These are phyloP conservation scores for Monilinia laxa DNA, from an alignment of 2,329 filamentous ascomycete species.

Conservation along the genomic window DNA sequence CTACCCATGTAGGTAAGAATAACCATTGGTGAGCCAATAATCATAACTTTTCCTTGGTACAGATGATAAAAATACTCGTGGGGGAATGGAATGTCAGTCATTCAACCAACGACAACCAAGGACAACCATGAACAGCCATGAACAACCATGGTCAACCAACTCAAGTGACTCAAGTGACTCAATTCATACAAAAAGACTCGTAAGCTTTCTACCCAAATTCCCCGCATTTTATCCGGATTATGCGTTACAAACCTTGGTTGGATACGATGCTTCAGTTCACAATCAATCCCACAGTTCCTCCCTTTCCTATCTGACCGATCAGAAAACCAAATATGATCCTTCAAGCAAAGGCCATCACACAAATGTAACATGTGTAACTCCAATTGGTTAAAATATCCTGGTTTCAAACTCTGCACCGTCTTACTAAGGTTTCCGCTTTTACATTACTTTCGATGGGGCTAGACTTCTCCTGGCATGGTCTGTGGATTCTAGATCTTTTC, in stretches of 20 bases:
- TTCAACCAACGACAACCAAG: too few relatives aligned
- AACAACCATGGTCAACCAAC: too few relatives aligned
- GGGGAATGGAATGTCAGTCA: too few relatives aligned
- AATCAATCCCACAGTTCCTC: neutral
- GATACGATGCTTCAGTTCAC: neutral
- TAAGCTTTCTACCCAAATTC: too few relatives aligned
- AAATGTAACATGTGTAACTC: constrained; percentile 1
- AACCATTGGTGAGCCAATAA: too few relatives aligned
- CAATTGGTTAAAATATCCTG: constrained; percentile 1
- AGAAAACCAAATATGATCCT: neutral
- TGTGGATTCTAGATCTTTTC: constrained; percentile 1
- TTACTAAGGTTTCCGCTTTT: constrained; percentile 2
- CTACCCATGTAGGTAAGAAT: too few relatives aligned
- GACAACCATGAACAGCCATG: too few relatives aligned
- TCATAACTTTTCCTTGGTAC: too few relatives aligned
- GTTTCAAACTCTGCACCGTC: constrained; percentile 7
- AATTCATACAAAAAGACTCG: too few relatives aligned
- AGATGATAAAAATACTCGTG: too few relatives aligned
- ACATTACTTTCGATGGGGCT: neutral
- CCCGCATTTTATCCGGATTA: constrained; percentile 9
- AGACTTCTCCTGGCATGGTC: neutral
- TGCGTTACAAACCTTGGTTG: neutral
- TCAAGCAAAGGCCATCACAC: neutral
- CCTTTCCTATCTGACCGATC: constrained; percentile 11
- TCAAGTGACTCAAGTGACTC: too few relatives aligned